phyloP scores from a whole-genome alignment of 495 filamentous ascomycete species.

The Sporormia fimetaria region DNA sequence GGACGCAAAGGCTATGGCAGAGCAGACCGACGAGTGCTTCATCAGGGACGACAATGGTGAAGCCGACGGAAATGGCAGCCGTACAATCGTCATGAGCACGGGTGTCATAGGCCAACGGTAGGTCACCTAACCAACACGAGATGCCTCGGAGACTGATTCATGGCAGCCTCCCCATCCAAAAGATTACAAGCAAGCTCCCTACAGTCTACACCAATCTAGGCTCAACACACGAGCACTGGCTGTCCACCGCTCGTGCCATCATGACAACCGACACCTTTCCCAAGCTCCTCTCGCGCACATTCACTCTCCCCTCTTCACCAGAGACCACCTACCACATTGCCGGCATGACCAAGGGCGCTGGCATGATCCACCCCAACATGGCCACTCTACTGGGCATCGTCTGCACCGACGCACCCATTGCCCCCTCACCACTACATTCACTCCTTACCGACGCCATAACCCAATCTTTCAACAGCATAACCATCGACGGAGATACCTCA shows the following conservation, averaged over 20 bases:
- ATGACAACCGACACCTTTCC: slow-evolving; percentile 99
- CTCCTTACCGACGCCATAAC: slow-evolving; percentile 67
- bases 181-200: slow-evolving; percentile 75
- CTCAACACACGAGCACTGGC: slow-evolving; percentile 71
- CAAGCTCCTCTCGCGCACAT: slow-evolving; percentile 78
- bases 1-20: slow-evolving; percentile 76
- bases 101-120: slow-evolving; percentile 94
- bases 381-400: slow-evolving; percentile 89
- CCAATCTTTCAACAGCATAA: slow-evolving; percentile 92
- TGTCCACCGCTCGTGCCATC: slow-evolving; percentile 78
- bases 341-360: slow-evolving; percentile 95
- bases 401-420: slow-evolving; percentile 83
- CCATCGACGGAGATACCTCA: slow-evolving; percentile 89
- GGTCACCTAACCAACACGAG: slow-evolving; percentile 3
- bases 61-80: slow-evolving; percentile 48
- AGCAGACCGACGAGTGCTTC: slow-evolving; percentile 59
- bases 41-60: slow-evolving; percentile 26
- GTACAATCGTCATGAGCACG: slow-evolving; percentile 90
- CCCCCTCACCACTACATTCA: slow-evolving; percentile 50
- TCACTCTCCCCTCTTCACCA: slow-evolving; percentile 73
- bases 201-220: slow-evolving; percentile 57
- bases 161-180: slow-evolving; percentile 69
- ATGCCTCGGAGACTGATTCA: background rate
- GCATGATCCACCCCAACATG: slow-evolving; percentile 99
- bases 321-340: slow-evolving; percentile 67